A percentile compares a stretch with the other conserved stretches of the same genome.
Evolutionary conservation across 208 protist genomes (phyloP).

Genomic region (Zelonia costaricensis): DNA sequence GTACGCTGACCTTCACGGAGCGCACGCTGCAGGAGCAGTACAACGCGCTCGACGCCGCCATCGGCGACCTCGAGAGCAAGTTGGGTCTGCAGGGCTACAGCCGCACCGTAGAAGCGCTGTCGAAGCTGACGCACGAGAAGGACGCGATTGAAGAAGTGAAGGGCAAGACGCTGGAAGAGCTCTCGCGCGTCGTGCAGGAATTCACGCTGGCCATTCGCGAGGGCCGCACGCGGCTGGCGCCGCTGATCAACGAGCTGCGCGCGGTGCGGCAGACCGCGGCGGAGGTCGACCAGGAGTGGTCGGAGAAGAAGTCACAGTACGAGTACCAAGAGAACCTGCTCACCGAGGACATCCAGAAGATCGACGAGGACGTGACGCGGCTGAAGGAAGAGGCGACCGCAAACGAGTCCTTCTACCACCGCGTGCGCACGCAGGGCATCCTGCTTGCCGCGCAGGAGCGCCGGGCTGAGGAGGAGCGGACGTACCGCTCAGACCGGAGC

Average conservation of each 20-base stretch:
- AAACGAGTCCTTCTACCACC: slow-evolving; percentile 90
- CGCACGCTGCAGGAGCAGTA: slow-evolving; percentile 70
- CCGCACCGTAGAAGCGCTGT: slow-evolving; percentile 77
- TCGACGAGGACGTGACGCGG: slow-evolving; percentile 76
- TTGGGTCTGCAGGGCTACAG: slow-evolving; percentile 89
- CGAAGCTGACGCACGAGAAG: slow-evolving; percentile 82
- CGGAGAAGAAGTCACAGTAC: slow-evolving; percentile 84
- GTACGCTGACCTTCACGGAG: slow-evolving; percentile 86
- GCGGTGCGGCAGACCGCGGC: slow-evolving; percentile 75
- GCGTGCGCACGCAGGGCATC: slow-evolving; percentile 58
- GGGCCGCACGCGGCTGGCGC: slow-evolving; percentile 78
- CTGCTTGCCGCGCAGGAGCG: slow-evolving; percentile 49
- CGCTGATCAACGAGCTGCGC: slow-evolving; percentile 90
- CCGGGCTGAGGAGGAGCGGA: slow-evolving; percentile 59
- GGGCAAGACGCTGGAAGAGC: slow-evolving; percentile 89
- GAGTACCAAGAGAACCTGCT: slow-evolving; percentile 82
- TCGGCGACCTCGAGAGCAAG: slow-evolving; percentile 83
- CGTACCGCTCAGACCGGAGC: slow-evolving; percentile 32
- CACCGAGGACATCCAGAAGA: slow-evolving; percentile 86
- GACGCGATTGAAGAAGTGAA: slow-evolving; percentile 87
- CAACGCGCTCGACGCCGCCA: slow-evolving; percentile 65
- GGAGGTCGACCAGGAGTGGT: slow-evolving; percentile 88
- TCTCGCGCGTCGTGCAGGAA: slow-evolving; percentile 87
- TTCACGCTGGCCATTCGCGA: slow-evolving; percentile 87
- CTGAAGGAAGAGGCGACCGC: slow-evolving; percentile 68